Conservation (phyloP, 331 rosid genomes). For the Quercus lobata region DNA sequence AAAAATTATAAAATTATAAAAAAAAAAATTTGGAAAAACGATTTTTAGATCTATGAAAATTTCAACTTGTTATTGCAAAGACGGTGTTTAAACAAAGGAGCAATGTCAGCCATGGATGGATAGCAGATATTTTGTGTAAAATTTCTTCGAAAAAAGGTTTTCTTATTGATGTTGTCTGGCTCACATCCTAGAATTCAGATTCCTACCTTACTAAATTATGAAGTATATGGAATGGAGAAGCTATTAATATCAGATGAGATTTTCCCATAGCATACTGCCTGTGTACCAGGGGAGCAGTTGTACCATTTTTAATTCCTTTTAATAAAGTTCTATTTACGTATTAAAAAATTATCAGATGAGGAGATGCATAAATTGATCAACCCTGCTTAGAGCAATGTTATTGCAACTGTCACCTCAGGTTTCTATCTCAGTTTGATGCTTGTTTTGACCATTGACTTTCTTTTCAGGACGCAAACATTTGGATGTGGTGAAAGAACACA, state of each 20-base stretch:
- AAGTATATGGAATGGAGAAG: background rate
- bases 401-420: background rate
- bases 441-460: slow-evolving; percentile 18
- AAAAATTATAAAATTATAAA: background rate
- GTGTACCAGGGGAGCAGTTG: no score
- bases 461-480: slow-evolving; percentile 62
- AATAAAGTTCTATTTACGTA: no score
- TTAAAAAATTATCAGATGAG: no score
- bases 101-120: background rate
- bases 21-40: background rate
- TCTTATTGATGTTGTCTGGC: background rate
- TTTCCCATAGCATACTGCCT: no score
- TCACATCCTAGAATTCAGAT: background rate
- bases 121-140: background rate
- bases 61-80: background rate
- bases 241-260: no score
- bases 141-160: background rate
- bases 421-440: background rate
- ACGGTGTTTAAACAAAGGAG: background rate
- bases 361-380: background rate
- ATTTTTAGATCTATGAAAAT: background rate
- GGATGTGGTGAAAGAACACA: slow-evolving; percentile 72
- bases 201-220: background rate
- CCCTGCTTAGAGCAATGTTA: background rate
- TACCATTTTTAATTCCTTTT: no score